Evolutionary conservation across 768 basidiomycete species (phyloP), one percentile per base, ranked within the genome.

Genomic region (Boletus insuetus): DNA sequence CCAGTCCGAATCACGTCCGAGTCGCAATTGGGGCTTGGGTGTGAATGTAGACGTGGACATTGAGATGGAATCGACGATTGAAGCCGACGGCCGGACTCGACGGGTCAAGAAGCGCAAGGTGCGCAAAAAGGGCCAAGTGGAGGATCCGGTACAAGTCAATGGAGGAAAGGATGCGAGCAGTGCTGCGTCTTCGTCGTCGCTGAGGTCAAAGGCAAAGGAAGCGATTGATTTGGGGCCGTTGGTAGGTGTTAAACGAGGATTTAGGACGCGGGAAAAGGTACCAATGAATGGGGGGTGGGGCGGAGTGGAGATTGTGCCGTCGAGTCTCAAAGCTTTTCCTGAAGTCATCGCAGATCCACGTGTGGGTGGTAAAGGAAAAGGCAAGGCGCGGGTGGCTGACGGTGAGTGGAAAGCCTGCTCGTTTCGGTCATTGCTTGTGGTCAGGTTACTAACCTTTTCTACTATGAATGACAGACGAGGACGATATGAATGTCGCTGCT

Each of bases 231-330:
- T 89, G 1, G 87, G 87, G 14, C 87, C 87, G 6, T 70, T 89
- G 29, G 71, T 89, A 0, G 87, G 85, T 14, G 62, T 66, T 24
- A 73, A 79, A 56, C 72, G 87, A 5, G 86, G 87, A 3, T 86
- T 89, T 58, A 73, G 76, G 62, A 85, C 87, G 20, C 69, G 78
- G 43, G 87, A 87, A 66, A 73, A 75, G 60, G 72, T 79, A 3
- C 80, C 80, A 8, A 74, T 73, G 52, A 79, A 78, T 40, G 84
- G 87, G 1, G 87, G 87, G 4, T 77, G 87, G 72, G 77, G 79
- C 20, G 85, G 85, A 0, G 79, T 86, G 26, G 84, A 85, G 73
- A 77, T 86, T 70, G 74, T 79, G 12, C 64, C 74, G 6, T 64
- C 64, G 22, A 63, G 68, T 51, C 52, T 68, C 14, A 26, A 13